Percentiles rank a stretch among this genome's conserved stretches.
Evolutionary conservation across 2,329 filamentous ascomycete species (phyloP).

Genomic region (Botrytis fabae): DNA sequence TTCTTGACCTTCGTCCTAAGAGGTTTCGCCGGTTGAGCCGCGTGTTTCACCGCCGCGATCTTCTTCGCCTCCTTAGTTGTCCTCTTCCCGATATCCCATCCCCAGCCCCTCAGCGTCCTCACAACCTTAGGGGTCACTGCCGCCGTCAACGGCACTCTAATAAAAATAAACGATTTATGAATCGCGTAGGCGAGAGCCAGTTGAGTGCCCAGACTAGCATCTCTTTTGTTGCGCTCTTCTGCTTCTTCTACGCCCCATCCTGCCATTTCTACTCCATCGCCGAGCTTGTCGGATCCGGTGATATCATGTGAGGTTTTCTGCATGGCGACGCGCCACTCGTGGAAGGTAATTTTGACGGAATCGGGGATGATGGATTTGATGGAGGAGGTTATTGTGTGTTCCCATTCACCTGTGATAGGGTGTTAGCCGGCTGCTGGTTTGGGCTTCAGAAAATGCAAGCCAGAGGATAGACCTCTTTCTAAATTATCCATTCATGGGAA

Average conservation of each 20-base stretch:
- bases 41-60: conserved; percentile 31
- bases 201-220: conserved; percentile 82
- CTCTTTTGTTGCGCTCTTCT: conserved; percentile 58
- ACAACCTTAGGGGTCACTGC: conserved; percentile 94
- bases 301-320: conserved; percentile 49
- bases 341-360: conserved; percentile 55
- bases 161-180: conserved; percentile 96
- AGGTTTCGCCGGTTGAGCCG: conserved; percentile 27
- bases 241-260: conserved; percentile 65
- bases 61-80: conserved; percentile 45
- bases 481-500: neutral
- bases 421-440: neutral
- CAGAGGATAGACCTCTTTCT: neutral
- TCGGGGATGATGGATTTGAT: conserved; percentile 61
- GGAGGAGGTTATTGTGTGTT: conserved; percentile 65
- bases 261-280: conserved; percentile 52
- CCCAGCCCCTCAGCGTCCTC: conserved; percentile 81
- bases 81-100: conserved; percentile 90
- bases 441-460: too few species aligned
- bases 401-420: conserved; percentile 52
- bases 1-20: neutral
- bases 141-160: conserved; percentile 89
- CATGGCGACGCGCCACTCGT: conserved; percentile 50
- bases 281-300: conserved; percentile 48
- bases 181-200: conserved; percentile 92